These are phyloP conservation scores for Phytophthora sp. DNA, from an alignment of 352 stramenopile genomes.

Conservation along the genomic window DNA sequence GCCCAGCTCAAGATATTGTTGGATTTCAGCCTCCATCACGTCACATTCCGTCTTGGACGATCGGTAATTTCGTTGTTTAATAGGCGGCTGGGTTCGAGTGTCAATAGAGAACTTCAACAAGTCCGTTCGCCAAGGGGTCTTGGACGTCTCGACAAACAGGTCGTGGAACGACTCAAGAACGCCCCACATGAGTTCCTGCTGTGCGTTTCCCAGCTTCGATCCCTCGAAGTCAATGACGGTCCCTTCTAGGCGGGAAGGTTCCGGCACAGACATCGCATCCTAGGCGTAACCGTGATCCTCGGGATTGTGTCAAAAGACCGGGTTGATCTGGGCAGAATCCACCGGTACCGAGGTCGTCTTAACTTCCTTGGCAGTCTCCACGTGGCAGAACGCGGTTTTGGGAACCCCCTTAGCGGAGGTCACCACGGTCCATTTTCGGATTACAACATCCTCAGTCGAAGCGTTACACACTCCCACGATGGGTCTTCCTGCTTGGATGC, in stretches of 20 bases:
- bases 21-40: background rate
- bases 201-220: conserved; percentile 1
- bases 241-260: too few relatives aligned
- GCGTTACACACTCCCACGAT: conserved; percentile 13
- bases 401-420: background rate
- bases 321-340: too few relatives aligned
- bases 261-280: too few relatives aligned
- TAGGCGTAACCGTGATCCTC: too few relatives aligned
- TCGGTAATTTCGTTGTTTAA: background rate
- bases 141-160: conserved; percentile 14
- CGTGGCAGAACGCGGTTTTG: background rate
- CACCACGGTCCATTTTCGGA: background rate
- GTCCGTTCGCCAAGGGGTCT: conserved; percentile 3
- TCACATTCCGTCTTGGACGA: background rate
- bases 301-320: too few relatives aligned
- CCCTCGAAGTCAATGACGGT: background rate
- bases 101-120: conserved; percentile 5
- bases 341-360: too few relatives aligned
- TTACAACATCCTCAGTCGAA: background rate
- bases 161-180: background rate
- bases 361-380: too few relatives aligned
- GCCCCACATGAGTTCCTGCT: background rate
- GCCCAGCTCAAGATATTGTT: background rate
- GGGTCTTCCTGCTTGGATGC: background rate
- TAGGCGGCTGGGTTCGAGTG: background rate